Base-by-base conservation (phyloP, 2,329 filamentous ascomycete species). In the Alternaria triticimaculans region DNA sequence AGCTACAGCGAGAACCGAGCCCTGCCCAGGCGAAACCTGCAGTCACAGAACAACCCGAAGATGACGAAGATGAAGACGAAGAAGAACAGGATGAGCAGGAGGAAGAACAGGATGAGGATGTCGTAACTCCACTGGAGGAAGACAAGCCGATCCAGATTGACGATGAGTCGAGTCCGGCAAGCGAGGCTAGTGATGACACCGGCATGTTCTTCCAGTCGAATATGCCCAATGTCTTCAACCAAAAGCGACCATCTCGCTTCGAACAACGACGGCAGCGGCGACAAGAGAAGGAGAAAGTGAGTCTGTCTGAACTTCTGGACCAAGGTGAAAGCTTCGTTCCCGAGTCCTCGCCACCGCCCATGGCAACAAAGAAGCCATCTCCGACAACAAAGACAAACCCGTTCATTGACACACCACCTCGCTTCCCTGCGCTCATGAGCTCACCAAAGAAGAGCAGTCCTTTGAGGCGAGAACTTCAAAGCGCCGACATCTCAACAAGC, bases 171-270 rank as follows among this genome's bases (percentile, higher is more conserved):
- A 54, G 53, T 25, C 61, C 64, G 11, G 58, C 55, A 8, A 76
- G 76, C 49, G 77, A 78, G 21, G 67, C 60, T 11, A 78, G 74
- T 49, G 78, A 80, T 33, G 74, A 80, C 54, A 80, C 76, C 20
- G 79, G 79, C 23, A 72, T 79, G 66, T 81, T 80, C 59, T 81
- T 80, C 65, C 73, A 78, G 26, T 69, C 72, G 3, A 76, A 77
- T 21, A 64, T 75, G 58, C 76, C 77, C 14, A 68, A 61, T 44
- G 59, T 74, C 10, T 76, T 71, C 57, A 69, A 72, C 10, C 72
- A 71, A 18, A 71, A 72, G 49, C 70, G 65, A 10, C 68, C 67
- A 10, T 37, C 55, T 12, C 61, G 51, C 3, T 63, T 63, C 2
- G 70, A 78, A 12, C 63, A 58, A 8, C 72, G 71, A 51, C 69